Base-by-base conservation (phyloP, 75 land plant genomes). In the Pinus tabuliformis region DNA sequence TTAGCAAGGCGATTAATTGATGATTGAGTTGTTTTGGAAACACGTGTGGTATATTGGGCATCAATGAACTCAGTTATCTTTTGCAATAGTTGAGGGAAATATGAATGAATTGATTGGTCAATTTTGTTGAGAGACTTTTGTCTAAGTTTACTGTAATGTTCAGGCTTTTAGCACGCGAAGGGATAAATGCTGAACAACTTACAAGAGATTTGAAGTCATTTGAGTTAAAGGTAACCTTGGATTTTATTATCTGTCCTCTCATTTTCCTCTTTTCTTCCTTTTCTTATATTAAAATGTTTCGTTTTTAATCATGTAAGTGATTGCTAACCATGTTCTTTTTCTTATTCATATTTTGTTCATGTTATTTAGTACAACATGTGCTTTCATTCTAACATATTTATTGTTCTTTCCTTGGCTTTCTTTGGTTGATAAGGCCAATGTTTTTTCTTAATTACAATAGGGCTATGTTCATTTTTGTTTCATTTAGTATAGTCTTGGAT, bases 141-240 rank as follows among this genome's bases (percentile, higher is more conserved):
- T 73, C 28, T 6, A 56, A 22, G 28, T 74, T 59, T 16, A 9
- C 36, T 73, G n/a, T 16, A 30, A 70, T 72, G 24, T 81, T 72
- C 77, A 96, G 99, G 80, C 74, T 96, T 18, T 83, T 96, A 61
- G 99, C 99, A 58, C 91, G 99, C 4, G 99, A 97, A 79, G 98
- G 99, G 28, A 89, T 97, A 68, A 95, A 95, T 88, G 99, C 99
- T 18, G 99, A 97, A 56, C 99, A 95, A 76, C 99, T 97, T 82
- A 91, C 99, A 24, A 77, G 99, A 9, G 99, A 97, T 82, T 79
- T 97, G 73, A 97, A 95, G 78, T 92, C 98, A 0, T 95, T 97
- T 83, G 99, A 97, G 70, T 70, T 97, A 58, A 95, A 95, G 92
- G 99, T 97, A 33, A 60, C 54, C 18, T 58, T 72, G 58, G 59